Base-by-base conservation (phyloP, 2,329 filamentous ascomycete genomes). In the Clonostachys byssicola region DNA sequence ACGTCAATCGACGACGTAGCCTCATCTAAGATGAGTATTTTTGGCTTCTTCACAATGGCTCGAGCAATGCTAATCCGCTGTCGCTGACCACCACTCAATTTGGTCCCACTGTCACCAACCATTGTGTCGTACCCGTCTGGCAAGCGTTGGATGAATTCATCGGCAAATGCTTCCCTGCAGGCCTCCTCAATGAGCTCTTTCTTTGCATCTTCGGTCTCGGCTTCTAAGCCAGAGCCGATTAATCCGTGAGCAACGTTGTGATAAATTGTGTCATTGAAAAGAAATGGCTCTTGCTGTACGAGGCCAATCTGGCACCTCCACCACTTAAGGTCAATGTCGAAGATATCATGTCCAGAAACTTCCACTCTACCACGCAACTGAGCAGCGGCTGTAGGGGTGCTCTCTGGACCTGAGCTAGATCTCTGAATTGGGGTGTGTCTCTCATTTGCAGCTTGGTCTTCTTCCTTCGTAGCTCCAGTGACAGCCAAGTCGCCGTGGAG, bases 11-110 rank as follows among this genome's bases (percentile, higher is more conserved):
- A 91, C 39, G 88, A 94, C 1, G 94, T 99, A 6, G 94, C 94
- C 66, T 99, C 94, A 55, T 99, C 94, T 7, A 99, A 83, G 1
- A 99, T 78, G 2, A 99, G 76, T 58, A 99, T 72, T 75, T 54
- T 48, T 12, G n/a, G 14, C 10, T 38, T 38, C n/a, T 40, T 42
- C 5, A 96, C 89, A 48, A 96, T 81, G 36, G 92, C 92, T 59
- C 91, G 80, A 8, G 92, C 91, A 65, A 97, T 96, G 12, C 92
- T 91, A 60, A 97, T 95, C 56, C 94, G 88, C 68, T 97, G 94
- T 66, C 96, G 96, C 68, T 99, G 94, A 35, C 94, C 94, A 63
- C 94, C 94, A 47, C 89, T 95, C 8, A 99, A 77, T 46, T 96
- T 71, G 63, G 96, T 95, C 9, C 94, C 94, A 52, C 92, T 85